Evolutionary conservation across 352 stramenopile species (phyloP), one percentile per base, ranked within the genome.

Genomic region (Phytopythium chamaehyphon): DNA sequence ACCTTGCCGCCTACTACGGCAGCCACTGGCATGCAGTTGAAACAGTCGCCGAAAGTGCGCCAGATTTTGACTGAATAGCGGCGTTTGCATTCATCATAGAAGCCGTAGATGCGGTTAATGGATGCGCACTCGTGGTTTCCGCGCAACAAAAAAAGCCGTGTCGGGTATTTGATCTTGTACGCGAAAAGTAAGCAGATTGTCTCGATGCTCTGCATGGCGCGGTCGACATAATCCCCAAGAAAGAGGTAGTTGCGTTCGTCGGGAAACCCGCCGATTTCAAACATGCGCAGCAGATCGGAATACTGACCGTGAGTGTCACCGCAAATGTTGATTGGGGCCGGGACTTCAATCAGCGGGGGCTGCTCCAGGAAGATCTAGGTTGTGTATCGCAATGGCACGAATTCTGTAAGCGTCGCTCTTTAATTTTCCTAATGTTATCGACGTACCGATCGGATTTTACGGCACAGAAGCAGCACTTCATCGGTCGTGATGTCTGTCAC

Each of bases 71-170:
- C 74, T 7, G 75, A 91, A 65, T 96, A 98, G 36, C 89, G 71
- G 12, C 86, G 76, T 61, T 98, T 98, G 87, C 96, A 98, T 64
- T 99, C 97, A 65, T 99, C 96, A 69, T 99, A 99, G 66, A 99
- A 99, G 18, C 96, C 97, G 74, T 99, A 99, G 65, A 99, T 99
- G 39, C 96, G 86, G 73, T 99, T 99, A 59, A 99, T 98, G 22
- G 95, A 98, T 33, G 93, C 92, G 57, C 91, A 98, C 70, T 99
- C 97, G 74, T 99, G 97, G 77, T 99, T 99, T 6, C 97, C 97
- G 31, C 97, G 79, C 44, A 99, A 71, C 12, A 99, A 83, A 61
- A 97, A 99, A 57, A 99, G 97, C 44, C 97, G 97, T 51, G 98
- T 88, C 15, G 96, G 96, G 71, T 98, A 99, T 68, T 98, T 98